These are phyloP conservation scores for Puccinia sorghi DNA, from an alignment of 1,284 basidiomycete genomes.

Conservation along the genomic window DNA sequence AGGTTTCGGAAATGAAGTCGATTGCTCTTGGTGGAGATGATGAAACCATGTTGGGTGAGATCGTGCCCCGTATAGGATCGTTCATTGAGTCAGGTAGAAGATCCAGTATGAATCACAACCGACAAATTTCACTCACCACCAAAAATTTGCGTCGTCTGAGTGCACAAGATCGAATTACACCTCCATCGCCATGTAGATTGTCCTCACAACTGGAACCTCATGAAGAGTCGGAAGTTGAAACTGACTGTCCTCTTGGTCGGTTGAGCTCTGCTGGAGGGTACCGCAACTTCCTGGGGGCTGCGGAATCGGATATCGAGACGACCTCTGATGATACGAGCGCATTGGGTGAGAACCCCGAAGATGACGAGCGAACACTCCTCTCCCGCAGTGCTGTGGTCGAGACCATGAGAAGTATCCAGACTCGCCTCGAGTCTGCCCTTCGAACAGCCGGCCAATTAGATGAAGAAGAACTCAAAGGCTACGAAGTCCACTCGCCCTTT, in stretches of 20 bases:
- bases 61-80: not conserved
- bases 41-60: conserved; percentile 19
- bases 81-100: not conserved
- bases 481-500: conserved; percentile 10
- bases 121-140: conserved; percentile 20
- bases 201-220: conserved; percentile 38
- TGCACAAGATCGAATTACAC: conserved; percentile 7
- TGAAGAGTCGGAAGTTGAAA: not conserved
- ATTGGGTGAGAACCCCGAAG: conserved; percentile 33
- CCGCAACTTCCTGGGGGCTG: not conserved
- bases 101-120: conserved; percentile 1
- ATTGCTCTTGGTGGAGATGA: conserved; percentile 38
- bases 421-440: conserved; percentile 51
- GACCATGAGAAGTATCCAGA: conserved; percentile 51
- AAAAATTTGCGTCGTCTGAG: conserved; percentile 38
- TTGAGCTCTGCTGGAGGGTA: not conserved
- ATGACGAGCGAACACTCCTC: conserved; percentile 37
- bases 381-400: conserved; percentile 51
- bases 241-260: not conserved
- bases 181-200: conserved; percentile 5
- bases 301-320: conserved; percentile 34
- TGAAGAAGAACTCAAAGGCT: conserved; percentile 48
- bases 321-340: conserved; percentile 27
- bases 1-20: conserved; percentile 48
- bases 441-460: conserved; percentile 47